Conservation (phyloP, 2,329 filamentous ascomycete genomes). For the Zymoseptoria crescenta region DNA sequence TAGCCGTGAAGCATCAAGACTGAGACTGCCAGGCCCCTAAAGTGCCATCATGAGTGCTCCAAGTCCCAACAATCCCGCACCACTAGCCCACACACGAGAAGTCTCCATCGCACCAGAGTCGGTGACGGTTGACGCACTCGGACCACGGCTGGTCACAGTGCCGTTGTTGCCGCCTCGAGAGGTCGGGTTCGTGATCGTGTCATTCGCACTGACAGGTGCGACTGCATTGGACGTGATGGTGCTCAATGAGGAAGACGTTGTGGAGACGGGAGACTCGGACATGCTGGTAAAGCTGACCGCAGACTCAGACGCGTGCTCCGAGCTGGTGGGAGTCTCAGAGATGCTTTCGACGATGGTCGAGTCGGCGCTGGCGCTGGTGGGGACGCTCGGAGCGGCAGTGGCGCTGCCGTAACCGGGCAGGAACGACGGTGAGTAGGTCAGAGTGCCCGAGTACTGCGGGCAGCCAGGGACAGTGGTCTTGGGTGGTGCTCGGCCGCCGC, state of each 20-base stretch:
- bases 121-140: not conserved
- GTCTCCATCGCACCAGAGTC: constrained; percentile 42
- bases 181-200: not conserved
- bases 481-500: constrained; percentile 57
- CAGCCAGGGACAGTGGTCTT: constrained; percentile 57
- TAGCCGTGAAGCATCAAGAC: not conserved
- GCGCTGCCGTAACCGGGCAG: constrained; percentile 30
- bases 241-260: not conserved
- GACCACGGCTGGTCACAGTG: not conserved
- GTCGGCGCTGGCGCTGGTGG: constrained; percentile 1
- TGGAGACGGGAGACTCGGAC: not conserved
- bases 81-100: constrained; percentile 40
- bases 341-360: not conserved
- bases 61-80: constrained; percentile 31
- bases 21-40: constrained; percentile 1
- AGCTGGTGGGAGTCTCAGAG: not conserved
- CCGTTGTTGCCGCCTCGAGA: not conserved
- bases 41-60: constrained; percentile 13
- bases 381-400: constrained; percentile 3
- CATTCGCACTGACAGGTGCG: not conserved
- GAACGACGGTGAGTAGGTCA: constrained; percentile 46
- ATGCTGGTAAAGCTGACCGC: too few relatives aligned
- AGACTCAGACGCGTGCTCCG: not conserved
- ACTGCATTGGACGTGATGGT: not conserved
- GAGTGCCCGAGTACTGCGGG: constrained; percentile 47